These are phyloP conservation scores for Chaetomium sp. DNA, from an alignment of 2,329 filamentous ascomycete genomes.

Conservation along the genomic window DNA sequence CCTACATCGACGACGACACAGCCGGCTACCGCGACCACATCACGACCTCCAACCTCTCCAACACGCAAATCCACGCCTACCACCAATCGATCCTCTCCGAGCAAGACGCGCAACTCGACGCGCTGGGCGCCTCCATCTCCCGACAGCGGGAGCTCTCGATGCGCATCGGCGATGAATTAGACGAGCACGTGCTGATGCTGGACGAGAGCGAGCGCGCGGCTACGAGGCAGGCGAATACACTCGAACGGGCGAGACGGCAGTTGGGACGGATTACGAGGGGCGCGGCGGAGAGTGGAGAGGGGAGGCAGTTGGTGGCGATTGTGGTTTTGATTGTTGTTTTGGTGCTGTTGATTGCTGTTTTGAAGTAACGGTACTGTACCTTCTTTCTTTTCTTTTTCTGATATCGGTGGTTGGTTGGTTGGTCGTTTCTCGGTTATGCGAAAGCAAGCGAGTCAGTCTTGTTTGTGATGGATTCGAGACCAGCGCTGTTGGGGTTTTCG, in stretches of 20 bases:
- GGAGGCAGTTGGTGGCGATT: conserved; percentile 78
- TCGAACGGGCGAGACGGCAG: conserved; percentile 67
- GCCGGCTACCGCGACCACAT: conserved; percentile 49
- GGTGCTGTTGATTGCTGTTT: conserved; percentile 71
- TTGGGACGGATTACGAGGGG: conserved; percentile 66
- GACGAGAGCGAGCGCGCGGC: conserved; percentile 82
- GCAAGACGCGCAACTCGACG: conserved; percentile 90
- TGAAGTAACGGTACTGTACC: conserved; percentile 50
- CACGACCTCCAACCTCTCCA: conserved; percentile 56
- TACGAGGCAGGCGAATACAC: conserved; percentile 69
- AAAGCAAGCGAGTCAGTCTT: too few species aligned
- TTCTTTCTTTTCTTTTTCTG: neutral
- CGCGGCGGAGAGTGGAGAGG: conserved; percentile 79
- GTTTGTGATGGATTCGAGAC: too few species aligned
- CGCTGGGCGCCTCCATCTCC: conserved; percentile 75
- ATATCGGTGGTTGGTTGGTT: neutral
- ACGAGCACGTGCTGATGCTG: conserved; percentile 79
- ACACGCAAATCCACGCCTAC: conserved; percentile 80
- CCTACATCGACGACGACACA: conserved; percentile 31
- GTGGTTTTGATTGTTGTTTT: conserved; percentile 77
- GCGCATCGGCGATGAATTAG: conserved; percentile 93
- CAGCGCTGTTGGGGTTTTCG: too few species aligned
- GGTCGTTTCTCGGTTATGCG: neutral
- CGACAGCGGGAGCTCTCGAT: conserved; percentile 89
- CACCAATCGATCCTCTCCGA: conserved; percentile 76